A percentile compares a stretch with the other conserved stretches of the same genome.
phyloP scores from a whole-genome alignment of 495 filamentous ascomycete species.

The Rusavskia elegans region DNA sequence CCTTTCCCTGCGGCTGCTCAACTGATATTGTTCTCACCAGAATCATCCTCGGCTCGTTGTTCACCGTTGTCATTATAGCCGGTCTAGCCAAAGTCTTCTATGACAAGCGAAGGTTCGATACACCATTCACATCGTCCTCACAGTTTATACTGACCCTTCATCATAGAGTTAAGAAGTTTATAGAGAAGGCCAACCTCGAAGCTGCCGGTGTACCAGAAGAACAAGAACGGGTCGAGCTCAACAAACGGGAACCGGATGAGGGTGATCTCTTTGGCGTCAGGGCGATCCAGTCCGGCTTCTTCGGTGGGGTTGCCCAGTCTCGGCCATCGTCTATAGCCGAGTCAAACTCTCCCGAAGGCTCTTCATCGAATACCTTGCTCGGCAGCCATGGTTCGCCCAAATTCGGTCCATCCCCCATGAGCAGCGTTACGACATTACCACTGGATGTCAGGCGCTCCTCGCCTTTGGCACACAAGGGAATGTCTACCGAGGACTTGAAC shows the following conservation, averaged over 20 bases:
- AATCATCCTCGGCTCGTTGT: slow-evolving; percentile 1
- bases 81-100: slow-evolving; percentile 2
- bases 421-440: slow-evolving; percentile 1
- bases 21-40: neutral
- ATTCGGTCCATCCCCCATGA: neutral
- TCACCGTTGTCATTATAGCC: slow-evolving; percentile 1
- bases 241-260: slow-evolving; percentile 1
- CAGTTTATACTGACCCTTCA: neutral
- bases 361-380: slow-evolving; percentile 2
- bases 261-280: slow-evolving; percentile 4
- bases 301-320: slow-evolving; percentile 4
- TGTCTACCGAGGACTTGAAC: neutral
- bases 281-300: slow-evolving; percentile 4
- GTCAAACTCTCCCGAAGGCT: neutral
- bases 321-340: slow-evolving; percentile 1
- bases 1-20: neutral
- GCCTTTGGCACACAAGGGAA: neutral
- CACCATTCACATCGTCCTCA: neutral
- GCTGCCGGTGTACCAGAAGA: neutral
- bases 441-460: neutral
- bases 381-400: slow-evolving; percentile 4
- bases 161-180: neutral
- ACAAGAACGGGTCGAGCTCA: slow-evolving; percentile 1
- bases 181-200: neutral
- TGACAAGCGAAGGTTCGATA: neutral